Base-by-base conservation (phyloP, 176 grass and related monocot species). In the Musa schizocarpa region DNA sequence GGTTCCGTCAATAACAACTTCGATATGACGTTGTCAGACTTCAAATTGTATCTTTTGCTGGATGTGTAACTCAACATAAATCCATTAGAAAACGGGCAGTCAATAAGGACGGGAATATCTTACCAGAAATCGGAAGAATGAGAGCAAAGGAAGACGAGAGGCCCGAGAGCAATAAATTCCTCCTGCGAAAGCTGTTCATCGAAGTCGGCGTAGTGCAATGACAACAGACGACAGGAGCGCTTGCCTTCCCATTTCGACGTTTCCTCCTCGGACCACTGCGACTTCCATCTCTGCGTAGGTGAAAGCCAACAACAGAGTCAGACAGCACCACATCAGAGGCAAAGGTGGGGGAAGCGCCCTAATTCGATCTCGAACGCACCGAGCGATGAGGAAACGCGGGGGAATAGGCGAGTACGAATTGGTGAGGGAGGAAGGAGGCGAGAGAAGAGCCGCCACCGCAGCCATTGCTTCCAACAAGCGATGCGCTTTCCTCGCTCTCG, bases 91-190 rank as follows among this genome's bases (percentile, higher is more conserved):
- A 19, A 27, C 13, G 1, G 34, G 34, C 34, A 43, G 34, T 43
- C 34, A 43, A 25, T 43, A 19, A 27, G 54, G 17, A 65, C 63
- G 25, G 25, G 11, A 17, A 57, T 43, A 64, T 74, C 13, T 17
- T 24, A 98, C 90, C 88, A 71, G 88, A 58, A 77, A 50, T 29
- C 9, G 88, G 86, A 61, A 86, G 80, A 9, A 73, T 69, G 27
- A 93, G 67, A 25, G 54, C 54, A 9, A 93, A 85, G 29, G 82
- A 89, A 70, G 84, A 77, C 63, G 76, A 69, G 70, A 93, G 84
- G 74, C 82, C 82, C 57, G 79, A 81, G 25, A 98, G 79, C 78
- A 98, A 10, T 52, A 98, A 79, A 78, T 77, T 73, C 85, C 95
- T 83, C 81, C 95, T 91, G 66, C 83, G 77, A 74, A 80, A n/a